Conservation (phyloP, 352 stramenopile species). For the Phytophthora cryptogea region DNA sequence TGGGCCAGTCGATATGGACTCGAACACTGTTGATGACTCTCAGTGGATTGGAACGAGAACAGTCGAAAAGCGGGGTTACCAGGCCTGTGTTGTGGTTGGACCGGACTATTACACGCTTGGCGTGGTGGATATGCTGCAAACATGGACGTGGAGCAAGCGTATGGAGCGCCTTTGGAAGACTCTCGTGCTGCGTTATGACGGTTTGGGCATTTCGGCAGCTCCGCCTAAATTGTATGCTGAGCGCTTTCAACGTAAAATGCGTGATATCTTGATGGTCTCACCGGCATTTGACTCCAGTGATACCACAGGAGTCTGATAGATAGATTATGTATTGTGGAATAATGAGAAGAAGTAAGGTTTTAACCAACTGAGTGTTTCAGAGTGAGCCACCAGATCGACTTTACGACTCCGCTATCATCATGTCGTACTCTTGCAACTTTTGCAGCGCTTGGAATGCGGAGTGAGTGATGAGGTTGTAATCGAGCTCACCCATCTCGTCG, state of each 20-base stretch:
- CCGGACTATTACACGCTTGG: slow-evolving; percentile 90
- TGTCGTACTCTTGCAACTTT: slow-evolving; percentile 85
- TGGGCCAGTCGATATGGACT: slow-evolving; percentile 25
- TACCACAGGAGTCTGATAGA: slow-evolving; percentile 21
- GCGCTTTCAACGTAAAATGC: slow-evolving; percentile 86
- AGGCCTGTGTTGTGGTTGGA: slow-evolving; percentile 75
- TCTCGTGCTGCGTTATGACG: slow-evolving; percentile 66
- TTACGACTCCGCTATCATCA: slow-evolving; percentile 76
- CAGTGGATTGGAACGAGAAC: slow-evolving; percentile 65
- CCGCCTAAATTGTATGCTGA: slow-evolving; percentile 73
- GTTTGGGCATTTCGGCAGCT: slow-evolving; percentile 78
- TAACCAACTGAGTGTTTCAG: slow-evolving; percentile 3
- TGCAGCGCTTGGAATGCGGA: slow-evolving; percentile 78
- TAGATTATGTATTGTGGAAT: slow-evolving; percentile 37
- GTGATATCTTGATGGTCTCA: slow-evolving; percentile 83
- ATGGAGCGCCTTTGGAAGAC: slow-evolving; percentile 89
- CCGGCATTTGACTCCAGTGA: slow-evolving; percentile 43
- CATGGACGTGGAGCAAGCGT: slow-evolving; percentile 85
- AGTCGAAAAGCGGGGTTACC: slow-evolving; percentile 69
- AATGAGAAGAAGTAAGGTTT: slow-evolving; percentile 10
- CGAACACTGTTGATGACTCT: slow-evolving; percentile 31
- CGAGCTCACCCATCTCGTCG: slow-evolving; percentile 71
- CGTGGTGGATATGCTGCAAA: slow-evolving; percentile 91
- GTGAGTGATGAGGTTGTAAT: slow-evolving; percentile 71
- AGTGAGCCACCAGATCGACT: background rate